phyloP scores from a whole-genome alignment of 495 filamentous ascomycete genomes.

The Penicillium arizonense region DNA sequence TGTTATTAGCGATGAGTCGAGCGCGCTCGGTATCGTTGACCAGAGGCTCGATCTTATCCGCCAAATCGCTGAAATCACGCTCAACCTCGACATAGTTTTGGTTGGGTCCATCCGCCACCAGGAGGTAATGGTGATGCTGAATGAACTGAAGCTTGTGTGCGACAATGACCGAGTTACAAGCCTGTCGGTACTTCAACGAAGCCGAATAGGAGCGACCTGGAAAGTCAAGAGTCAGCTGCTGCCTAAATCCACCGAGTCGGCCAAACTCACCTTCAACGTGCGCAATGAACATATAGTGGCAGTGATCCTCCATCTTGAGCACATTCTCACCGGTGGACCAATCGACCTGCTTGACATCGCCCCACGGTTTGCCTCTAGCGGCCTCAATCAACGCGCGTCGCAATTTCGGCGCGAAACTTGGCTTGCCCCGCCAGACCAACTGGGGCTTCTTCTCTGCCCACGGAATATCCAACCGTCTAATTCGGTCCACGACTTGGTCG shows the following conservation, averaged over 20 bases:
- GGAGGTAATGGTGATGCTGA: slow-evolving; percentile 44
- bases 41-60: slow-evolving; percentile 49
- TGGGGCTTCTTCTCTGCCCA: slow-evolving; percentile 53
- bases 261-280: slow-evolving; percentile 53
- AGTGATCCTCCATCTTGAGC: slow-evolving; percentile 54
- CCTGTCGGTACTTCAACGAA: slow-evolving; percentile 57
- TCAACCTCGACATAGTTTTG: slow-evolving; percentile 63
- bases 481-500: slow-evolving; percentile 52
- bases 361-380: slow-evolving; percentile 50
- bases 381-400: slow-evolving; percentile 49
- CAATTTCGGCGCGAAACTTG: slow-evolving; percentile 43
- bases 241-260: background rate
- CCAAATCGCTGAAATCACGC: slow-evolving; percentile 56
- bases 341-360: slow-evolving; percentile 52
- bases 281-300: slow-evolving; percentile 55
- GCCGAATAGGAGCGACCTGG: slow-evolving; percentile 52
- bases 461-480: slow-evolving; percentile 31
- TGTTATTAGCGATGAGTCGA: slow-evolving; percentile 54
- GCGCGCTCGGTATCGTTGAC: slow-evolving; percentile 43
- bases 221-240: background rate
- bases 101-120: slow-evolving; percentile 44
- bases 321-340: slow-evolving; percentile 43
- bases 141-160: slow-evolving; percentile 46
- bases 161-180: slow-evolving; percentile 59
- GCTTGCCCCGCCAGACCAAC: slow-evolving; percentile 67